Evolutionary conservation across 805 yeast genomes (phyloP), one percentile per base, ranked within the genome.

Genomic region (Candida qinlingensis): DNA sequence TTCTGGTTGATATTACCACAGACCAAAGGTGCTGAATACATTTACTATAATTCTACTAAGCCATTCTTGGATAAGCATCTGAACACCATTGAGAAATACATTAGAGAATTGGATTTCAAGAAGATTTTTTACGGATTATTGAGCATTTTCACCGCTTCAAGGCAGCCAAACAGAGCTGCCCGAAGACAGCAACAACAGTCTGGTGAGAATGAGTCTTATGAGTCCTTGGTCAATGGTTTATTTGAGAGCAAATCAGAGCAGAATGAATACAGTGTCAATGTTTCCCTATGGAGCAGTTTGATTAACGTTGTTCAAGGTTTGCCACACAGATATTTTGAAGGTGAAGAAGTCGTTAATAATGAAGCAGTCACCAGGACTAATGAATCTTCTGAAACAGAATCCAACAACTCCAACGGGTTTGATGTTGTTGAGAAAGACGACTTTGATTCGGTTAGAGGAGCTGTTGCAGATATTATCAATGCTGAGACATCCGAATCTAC

Each of bases 1-100:
- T 58, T 76, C 10, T 85, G 91, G 91, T 69, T 87, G 42, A 76
- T 83, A 5, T 65, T 77, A 26, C 80, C 80, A 36, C 74, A 71
- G 56, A 64, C 74, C 3, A 70, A 68, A 50, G 81, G 81, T 10
- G 72, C 79, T 4, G 63, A 69, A 7, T 63, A 62, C 44, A 39
- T 76, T 7, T 76, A 75, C 60, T 58, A 58, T 42, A 50, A 54
- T 10, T 59, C 69, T 42, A 42, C 76, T 6, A 64, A 62, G 37
- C 79, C 79, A 10, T 65, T 69, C 47, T 59, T 76, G 45, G 42
- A 45, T 11, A 45, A 52, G 31, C 69, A 74, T 51, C 73, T 73
- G 47, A 39, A 41, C 6, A 53, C 58, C 9, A 52, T 74, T 34
- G 77, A 73, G 25, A 37, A 40, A 2, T 49, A 50, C 31, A 28